Base-by-base conservation (phyloP, 2,329 filamentous ascomycete genomes). In the Meredithiella fracta region DNA sequence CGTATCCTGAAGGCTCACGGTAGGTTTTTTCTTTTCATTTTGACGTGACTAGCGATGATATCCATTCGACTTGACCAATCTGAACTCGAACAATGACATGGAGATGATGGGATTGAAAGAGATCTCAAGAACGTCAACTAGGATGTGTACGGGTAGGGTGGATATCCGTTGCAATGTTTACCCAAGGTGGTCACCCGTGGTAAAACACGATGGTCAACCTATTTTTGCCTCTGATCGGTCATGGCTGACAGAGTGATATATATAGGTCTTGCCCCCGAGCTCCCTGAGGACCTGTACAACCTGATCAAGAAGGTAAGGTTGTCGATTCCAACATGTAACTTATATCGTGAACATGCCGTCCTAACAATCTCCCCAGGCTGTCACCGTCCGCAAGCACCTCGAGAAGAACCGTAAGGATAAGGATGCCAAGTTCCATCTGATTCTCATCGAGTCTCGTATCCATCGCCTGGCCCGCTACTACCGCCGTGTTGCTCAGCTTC, bases 361-460 rank as follows among this genome's bases (percentile, higher is more conserved):
- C 29, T 31, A 40, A 51, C 53, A 50, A 50, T 34, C 67, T 63
- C 55, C 42, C 60, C 65, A 92, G 89, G 90, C 90, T 67, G 90
- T 96, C 67, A 85, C 90, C 71, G 92, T 98, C 78, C 91, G 92
- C 79, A 98, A 98, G 87, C 94, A 98, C 78, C 88, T 98, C 66
- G 89, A 96, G 83, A 88, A 88, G 77, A 98, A 98, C 85, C 91
- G 92, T 77, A 98, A 98, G 84, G 92, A 98, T 82, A 94, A 89
- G 81, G 92, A 98, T 82, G 87, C 85, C 80, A 98, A 98, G 82
- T 98, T 98, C 87, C 91, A 92, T 72, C 87, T 98, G 64, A 98
- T 98, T 91, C 86, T 98, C 67, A 94, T 98, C 77, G 92, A 98
- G 82, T 97, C 92, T 72, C 88, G 94, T 77, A 97, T 98, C 76